Conservation (phyloP, 371 early-diverging fungal genomes). For the Batrachochytrium dendrobatidis region DNA sequence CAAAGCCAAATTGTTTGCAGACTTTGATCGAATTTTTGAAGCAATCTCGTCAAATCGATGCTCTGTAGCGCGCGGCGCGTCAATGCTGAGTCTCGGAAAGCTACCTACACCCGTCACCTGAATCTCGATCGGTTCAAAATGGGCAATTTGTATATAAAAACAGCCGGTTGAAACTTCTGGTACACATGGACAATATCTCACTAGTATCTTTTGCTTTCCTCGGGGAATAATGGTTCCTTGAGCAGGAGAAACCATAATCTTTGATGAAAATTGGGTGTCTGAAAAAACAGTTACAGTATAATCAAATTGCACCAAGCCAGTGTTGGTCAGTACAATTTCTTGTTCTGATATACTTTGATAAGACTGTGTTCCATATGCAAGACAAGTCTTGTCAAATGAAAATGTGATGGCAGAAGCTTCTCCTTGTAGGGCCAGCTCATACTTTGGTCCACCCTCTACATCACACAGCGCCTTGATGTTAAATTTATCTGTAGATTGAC, state of each 20-base stretch:
- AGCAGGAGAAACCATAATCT: constrained; percentile 30
- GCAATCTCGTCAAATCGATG: constrained; percentile 17
- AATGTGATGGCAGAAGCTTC: constrained; percentile 36
- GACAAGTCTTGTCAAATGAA: constrained; percentile 19
- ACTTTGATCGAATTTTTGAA: not conserved
- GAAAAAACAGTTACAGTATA: constrained; percentile 30
- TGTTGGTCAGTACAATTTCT: constrained; percentile 42
- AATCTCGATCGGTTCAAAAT: constrained; percentile 39
- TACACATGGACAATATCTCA: constrained; percentile 32
- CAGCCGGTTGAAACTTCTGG: constrained; percentile 37
- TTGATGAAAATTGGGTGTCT: constrained; percentile 20
- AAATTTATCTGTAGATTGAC: constrained; percentile 24
- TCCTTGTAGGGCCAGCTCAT: constrained; percentile 36
- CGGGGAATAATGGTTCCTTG: constrained; percentile 31
- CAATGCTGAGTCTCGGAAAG: constrained; percentile 25
- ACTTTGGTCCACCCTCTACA: constrained; percentile 46
- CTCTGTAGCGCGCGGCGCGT: constrained; percentile 26
- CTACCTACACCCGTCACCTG: constrained; percentile 27
- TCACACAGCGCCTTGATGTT: constrained; percentile 32
- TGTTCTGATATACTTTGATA: constrained; percentile 43
- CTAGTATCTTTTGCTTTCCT: constrained; percentile 30
- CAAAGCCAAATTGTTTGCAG: constrained; percentile 1
- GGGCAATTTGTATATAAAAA: constrained; percentile 41
- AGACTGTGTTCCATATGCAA: constrained; percentile 34
- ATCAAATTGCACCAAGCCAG: constrained; percentile 35